These are phyloP conservation scores for Metschnikowia amazonensis DNA, from an alignment of 805 yeast genomes.

Conservation along the genomic window DNA sequence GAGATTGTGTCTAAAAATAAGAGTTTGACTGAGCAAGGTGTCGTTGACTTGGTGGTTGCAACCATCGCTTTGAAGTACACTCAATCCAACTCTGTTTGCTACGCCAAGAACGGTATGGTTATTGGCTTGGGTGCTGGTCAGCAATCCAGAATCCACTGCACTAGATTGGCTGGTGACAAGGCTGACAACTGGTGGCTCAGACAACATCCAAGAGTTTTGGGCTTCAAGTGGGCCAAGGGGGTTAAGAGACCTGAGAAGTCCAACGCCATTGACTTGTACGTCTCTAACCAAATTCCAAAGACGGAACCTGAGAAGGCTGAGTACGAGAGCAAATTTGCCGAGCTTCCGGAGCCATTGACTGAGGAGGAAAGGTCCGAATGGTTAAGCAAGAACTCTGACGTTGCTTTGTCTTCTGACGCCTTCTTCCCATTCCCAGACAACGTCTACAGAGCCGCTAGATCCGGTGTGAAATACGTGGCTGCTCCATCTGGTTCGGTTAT, in stretches of 20 bases:
- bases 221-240: slow-evolving; percentile 96
- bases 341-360: slow-evolving; percentile 79
- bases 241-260: slow-evolving; percentile 98
- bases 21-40: slow-evolving; percentile 84
- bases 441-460: slow-evolving; percentile 93
- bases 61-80: slow-evolving; percentile 97
- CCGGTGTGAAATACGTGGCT: slow-evolving; percentile 93
- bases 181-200: slow-evolving; percentile 99
- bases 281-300: slow-evolving; percentile 86
- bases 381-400: slow-evolving; percentile 75
- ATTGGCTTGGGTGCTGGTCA: slow-evolving; percentile 99
- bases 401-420: slow-evolving; percentile 94
- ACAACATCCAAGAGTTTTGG: slow-evolving; percentile 93
- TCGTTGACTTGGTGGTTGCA: slow-evolving; percentile 92
- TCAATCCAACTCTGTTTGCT: slow-evolving; percentile 97
- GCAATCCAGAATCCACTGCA: slow-evolving; percentile 98
- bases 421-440: slow-evolving; percentile 99
- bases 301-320: slow-evolving; percentile 90
- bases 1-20: slow-evolving; percentile 89
- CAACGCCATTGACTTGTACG: slow-evolving; percentile 93
- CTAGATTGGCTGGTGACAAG: slow-evolving; percentile 98
- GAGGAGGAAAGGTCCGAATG: slow-evolving; percentile 82
- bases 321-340: slow-evolving; percentile 84
- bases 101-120: slow-evolving; percentile 99
- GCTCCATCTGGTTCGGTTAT: slow-evolving; percentile 98